These are phyloP conservation scores for Brettanomyces naardenensis DNA, from an alignment of 805 yeast species.

Conservation along the genomic window DNA sequence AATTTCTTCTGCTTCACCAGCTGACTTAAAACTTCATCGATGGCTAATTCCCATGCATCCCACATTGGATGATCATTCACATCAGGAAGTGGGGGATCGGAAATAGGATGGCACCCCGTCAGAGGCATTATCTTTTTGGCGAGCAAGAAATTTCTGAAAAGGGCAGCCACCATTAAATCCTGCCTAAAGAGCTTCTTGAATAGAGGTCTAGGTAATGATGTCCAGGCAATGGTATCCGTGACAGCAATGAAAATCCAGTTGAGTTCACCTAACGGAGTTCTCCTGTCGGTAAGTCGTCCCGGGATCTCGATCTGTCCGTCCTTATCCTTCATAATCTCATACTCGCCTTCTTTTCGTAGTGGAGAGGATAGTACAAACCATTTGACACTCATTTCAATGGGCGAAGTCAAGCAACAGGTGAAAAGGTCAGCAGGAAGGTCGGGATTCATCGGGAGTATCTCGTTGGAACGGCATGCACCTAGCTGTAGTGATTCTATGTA, in stretches of 20 bases:
- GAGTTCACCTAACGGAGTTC: conserved; percentile 92
- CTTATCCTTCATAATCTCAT: conserved; percentile 38
- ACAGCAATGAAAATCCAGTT: conserved; percentile 98
- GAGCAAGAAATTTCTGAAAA: conserved; percentile 83
- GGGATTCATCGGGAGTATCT: conserved; percentile 85
- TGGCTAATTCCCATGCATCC: conserved; percentile 97
- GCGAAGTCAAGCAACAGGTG: conserved; percentile 91
- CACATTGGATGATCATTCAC: conserved; percentile 84
- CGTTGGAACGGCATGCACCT: conserved; percentile 87
- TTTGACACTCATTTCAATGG: conserved; percentile 86
- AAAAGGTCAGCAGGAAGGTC: conserved; percentile 93
- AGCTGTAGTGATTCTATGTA: conserved; percentile 85
- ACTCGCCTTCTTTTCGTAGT: conserved; percentile 41
- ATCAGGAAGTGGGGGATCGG: conserved; percentile 90
- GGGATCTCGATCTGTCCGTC: conserved; percentile 67
- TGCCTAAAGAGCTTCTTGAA: conserved; percentile 90
- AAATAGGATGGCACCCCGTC: conserved; percentile 87
- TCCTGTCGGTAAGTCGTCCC: conserved; percentile 83
- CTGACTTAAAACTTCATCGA: conserved; percentile 84
- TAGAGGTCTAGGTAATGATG: conserved; percentile 75
- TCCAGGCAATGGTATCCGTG: conserved; percentile 98
- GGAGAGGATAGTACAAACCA: conserved; percentile 88
- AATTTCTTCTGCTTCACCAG: conserved; percentile 35
- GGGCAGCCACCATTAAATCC: conserved; percentile 93
- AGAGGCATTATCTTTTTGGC: conserved; percentile 94